Base-by-base conservation (phyloP, 2,329 filamentous ascomycete genomes). In the Fusarium devonianum region DNA sequence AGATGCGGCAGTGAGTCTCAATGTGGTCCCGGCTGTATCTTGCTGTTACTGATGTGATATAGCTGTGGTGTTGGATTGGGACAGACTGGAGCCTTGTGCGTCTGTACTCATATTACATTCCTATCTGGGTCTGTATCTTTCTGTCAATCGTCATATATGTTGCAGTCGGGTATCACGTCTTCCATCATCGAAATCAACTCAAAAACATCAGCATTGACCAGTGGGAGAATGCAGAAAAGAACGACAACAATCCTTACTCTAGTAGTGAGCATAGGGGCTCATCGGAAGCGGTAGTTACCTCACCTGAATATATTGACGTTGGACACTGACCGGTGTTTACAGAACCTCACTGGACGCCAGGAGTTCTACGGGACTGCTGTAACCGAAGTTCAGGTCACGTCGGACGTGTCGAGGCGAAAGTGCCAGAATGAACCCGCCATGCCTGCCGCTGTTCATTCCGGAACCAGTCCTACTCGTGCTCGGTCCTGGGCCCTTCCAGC, bases 1-100 rank as follows among this genome's bases (percentile, higher is more conserved):
- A 8, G 73, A 84, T 62, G 81, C 82, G 8, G 80, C 80, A 6
- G 81, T 83, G 67, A 62, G 77, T 69, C n/a, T n/a, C n/a, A 4
- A 4, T 25, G 3, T 25, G 12, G 4, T 6, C 3, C 2, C 5
- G 8, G 2, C 0, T 1, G 3, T n/a, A 5, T 2, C 8, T 3
- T 1, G 10, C 3, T 13, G 30, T 18, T 1, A n/a, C 53, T 67
- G 33, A 67, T 25, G 5, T 33, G 7, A 11, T 8, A 11, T 42
- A 84, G 81, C 71, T 85, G 4, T 85, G 81, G 82, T 85, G 81
- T 63, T 85, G 81, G 82, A 83, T 85, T 43, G 74, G 73, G 47
- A 72, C 75, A 23, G 71, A 74, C 28, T 83, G 78, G 77, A 80
- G 78, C 43, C 69, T 76, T 23, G 72, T 84, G 14, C 80, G 82